A percentile compares a stretch with the other conserved stretches of the same genome.
These are phyloP conservation scores for Zoysia japonica DNA, from an alignment of 176 grass and related monocot species.

Conservation along the genomic window DNA sequence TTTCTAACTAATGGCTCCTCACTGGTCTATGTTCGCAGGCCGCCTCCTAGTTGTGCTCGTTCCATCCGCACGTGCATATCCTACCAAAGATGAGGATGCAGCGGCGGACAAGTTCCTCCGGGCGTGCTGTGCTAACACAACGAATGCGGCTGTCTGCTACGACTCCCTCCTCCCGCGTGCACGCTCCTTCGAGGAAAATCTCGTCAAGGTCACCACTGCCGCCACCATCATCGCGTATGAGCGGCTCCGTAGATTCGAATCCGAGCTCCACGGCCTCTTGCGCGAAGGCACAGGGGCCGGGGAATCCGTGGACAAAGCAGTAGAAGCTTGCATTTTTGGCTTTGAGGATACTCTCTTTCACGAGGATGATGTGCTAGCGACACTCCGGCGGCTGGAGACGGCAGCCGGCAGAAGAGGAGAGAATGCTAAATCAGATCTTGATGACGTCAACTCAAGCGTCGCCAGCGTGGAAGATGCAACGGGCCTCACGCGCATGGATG, in stretches of 20 bases:
- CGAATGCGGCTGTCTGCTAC: neutral
- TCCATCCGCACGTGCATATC: neutral
- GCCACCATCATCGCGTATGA: neutral
- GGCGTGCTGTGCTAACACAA: neutral
- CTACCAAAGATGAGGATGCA: neutral
- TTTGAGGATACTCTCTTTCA: fast-evolving
- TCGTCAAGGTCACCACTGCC: neutral
- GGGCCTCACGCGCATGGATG: neutral
- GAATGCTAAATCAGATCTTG: neutral
- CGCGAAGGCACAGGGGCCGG: neutral
- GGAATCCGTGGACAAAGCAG: neutral
- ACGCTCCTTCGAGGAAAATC: neutral
- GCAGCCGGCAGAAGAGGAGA: neutral
- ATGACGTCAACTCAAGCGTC: neutral
- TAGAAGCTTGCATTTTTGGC: neutral
- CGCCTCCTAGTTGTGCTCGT: neutral
- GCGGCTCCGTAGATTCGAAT: neutral
- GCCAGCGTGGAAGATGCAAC: fast-evolving
- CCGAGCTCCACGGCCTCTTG: neutral
- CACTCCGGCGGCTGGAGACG: neutral
- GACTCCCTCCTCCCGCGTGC: neutral
- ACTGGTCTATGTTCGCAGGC: neutral
- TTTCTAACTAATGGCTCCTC: neutral
- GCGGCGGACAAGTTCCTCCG: neutral
- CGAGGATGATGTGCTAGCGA: neutral